Percentiles rank a stretch among this genome's conserved stretches.
Evolutionary conservation across 176 grass and related monocot genomes (phyloP).

Genomic region (Olyra latifolia): DNA sequence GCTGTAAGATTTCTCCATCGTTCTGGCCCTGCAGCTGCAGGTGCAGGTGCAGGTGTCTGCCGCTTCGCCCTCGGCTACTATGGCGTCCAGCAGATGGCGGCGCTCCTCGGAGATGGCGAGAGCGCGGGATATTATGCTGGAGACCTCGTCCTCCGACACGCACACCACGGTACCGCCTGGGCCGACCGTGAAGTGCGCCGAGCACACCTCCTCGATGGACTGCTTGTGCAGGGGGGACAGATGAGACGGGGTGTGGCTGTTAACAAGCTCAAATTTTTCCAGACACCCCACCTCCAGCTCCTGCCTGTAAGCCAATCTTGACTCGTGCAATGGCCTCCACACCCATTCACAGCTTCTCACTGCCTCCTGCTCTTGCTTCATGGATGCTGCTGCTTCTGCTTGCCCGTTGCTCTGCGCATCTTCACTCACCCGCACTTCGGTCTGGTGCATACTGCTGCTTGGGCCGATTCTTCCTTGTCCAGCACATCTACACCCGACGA

Average conservation of each 20-base stretch:
- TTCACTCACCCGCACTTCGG: too few relatives aligned
- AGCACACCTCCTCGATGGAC: conserved; percentile 31
- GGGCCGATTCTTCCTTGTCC: conserved; percentile 23
- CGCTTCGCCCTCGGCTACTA: conserved; percentile 32
- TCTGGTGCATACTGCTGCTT: too few relatives aligned
- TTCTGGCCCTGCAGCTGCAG: neutral
- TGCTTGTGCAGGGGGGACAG: conserved; percentile 40
- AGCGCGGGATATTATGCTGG: conserved; percentile 64
- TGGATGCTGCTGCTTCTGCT: too few relatives aligned
- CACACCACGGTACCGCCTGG: conserved; percentile 55
- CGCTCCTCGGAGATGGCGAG: conserved; percentile 57
- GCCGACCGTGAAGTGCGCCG: conserved; percentile 45
- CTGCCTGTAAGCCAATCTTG: conserved; percentile 43
- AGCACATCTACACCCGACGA: conserved; percentile 39
- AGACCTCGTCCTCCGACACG: conserved; percentile 68
- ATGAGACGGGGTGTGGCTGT: conserved; percentile 50
- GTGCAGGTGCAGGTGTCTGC: too few relatives aligned
- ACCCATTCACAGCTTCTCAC: too few relatives aligned
- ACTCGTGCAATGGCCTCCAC: conserved; percentile 49
- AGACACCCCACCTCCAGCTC: conserved; percentile 44
- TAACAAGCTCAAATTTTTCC: conserved; percentile 63
- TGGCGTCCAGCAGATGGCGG: conserved; percentile 39
- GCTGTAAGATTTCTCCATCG: conserved; percentile 54
- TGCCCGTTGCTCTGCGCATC: neutral
- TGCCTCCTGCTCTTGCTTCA: too few relatives aligned